A percentile compares a stretch with the other conserved stretches of the same genome.
These are phyloP conservation scores for Boletus vermiculosoides DNA, from an alignment of 768 basidiomycete genomes.

Conservation along the genomic window DNA sequence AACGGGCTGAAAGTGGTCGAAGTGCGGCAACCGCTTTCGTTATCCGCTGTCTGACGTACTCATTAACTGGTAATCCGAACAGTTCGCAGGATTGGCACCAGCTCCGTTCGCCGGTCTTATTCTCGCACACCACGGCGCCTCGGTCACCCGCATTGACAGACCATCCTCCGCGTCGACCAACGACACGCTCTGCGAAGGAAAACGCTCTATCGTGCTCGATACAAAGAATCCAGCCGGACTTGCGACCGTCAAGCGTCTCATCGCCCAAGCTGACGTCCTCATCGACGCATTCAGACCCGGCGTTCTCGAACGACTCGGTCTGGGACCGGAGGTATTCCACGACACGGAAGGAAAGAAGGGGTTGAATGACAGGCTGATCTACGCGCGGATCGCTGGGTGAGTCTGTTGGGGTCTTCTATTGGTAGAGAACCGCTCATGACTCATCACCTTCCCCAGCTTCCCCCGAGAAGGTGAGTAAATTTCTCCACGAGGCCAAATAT, in stretches of 20 bases:
- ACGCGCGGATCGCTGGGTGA: constrained; percentile 75
- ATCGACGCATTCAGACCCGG: constrained; percentile 86
- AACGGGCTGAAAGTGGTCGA: constrained; percentile 52
- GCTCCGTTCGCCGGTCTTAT: constrained; percentile 78
- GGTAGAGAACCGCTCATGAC: neutral
- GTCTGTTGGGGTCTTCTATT: constrained; percentile 22
- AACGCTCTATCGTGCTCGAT: constrained; percentile 72
- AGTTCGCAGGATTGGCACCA: constrained; percentile 84
- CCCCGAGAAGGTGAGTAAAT: constrained; percentile 51
- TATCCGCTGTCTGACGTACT: neutral
- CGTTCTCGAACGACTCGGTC: constrained; percentile 71
- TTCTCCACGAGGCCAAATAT: neutral
- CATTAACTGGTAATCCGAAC: neutral
- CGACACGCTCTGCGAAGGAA: constrained; percentile 66
- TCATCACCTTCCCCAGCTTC: constrained; percentile 41
- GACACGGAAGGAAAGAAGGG: constrained; percentile 44
- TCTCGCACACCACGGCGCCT: constrained; percentile 77
- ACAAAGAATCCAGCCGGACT: constrained; percentile 61
- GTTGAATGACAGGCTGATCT: constrained; percentile 62
- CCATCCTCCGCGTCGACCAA: constrained; percentile 39
- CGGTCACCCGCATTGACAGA: constrained; percentile 72
- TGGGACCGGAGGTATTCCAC: constrained; percentile 75
- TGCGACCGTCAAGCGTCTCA: constrained; percentile 53
- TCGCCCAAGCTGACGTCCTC: constrained; percentile 69
- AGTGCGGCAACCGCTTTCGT: constrained; percentile 21